A percentile compares a stretch with the other conserved stretches of the same genome.
Evolutionary conservation across 352 stramenopile species (phyloP).

Genomic region (Phytophthora citrophthora): DNA sequence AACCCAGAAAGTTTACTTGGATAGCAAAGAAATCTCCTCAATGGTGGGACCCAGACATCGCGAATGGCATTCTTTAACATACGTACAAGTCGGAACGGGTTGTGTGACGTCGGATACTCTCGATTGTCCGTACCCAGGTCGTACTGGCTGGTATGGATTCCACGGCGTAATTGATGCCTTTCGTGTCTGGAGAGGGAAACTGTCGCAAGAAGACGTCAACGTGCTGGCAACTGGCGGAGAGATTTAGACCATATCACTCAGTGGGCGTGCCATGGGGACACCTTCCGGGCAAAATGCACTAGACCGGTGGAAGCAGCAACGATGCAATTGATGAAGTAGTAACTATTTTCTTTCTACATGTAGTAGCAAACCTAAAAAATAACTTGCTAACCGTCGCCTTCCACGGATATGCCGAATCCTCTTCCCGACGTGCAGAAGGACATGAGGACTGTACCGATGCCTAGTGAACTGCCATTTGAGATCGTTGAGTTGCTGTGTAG

Average conservation of each 20-base stretch:
- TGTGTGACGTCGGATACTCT: constrained; percentile 16
- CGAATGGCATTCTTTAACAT: constrained; percentile 18
- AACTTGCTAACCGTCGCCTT: not conserved
- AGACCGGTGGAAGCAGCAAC: constrained; percentile 1
- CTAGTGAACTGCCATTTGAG: constrained; percentile 10
- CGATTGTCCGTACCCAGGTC: constrained; percentile 1
- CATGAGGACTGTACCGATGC: too few relatives aligned
- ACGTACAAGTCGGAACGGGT: constrained; percentile 30
- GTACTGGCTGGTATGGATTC: constrained; percentile 36
- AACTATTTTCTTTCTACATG: too few relatives aligned
- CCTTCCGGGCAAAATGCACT: not conserved
- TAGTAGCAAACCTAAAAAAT: not conserved
- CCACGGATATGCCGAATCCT: not conserved
- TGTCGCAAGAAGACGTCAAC: constrained; percentile 11
- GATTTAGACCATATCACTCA: not conserved
- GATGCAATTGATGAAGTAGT: not conserved
- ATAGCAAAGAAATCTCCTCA: constrained; percentile 18
- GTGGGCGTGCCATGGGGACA: not conserved
- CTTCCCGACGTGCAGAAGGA: constrained; percentile 6
- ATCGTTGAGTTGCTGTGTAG: constrained; percentile 14
- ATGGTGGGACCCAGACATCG: not conserved
- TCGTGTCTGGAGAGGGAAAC: constrained; percentile 30
- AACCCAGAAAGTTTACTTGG: constrained; percentile 26
- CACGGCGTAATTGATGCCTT: constrained; percentile 43
- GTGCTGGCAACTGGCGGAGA: constrained; percentile 6